Evolutionary conservation across 192 early-diverging fungal species (phyloP).

Genomic region (Coemansia sp.): DNA sequence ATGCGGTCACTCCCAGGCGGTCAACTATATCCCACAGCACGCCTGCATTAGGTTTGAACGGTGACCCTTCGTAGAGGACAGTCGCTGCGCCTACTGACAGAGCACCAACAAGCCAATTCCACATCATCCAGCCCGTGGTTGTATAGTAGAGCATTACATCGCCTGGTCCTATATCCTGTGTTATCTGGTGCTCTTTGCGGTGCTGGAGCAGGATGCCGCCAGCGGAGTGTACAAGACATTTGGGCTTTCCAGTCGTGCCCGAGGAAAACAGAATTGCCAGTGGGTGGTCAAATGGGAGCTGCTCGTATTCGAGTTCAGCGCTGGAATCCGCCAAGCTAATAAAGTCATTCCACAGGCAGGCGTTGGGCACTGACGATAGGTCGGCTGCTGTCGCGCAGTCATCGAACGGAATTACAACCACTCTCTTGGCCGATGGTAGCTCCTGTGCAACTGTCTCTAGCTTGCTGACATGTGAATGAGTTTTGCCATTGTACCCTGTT

Average conservation of each 20-base stretch:
- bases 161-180: slow-evolving; percentile 69
- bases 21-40: slow-evolving; percentile 81
- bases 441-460: slow-evolving; percentile 67
- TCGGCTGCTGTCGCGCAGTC: slow-evolving; percentile 17
- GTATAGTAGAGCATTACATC: slow-evolving; percentile 91
- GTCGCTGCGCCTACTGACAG: slow-evolving; percentile 78
- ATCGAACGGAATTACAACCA: slow-evolving; percentile 77
- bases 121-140: slow-evolving; percentile 99
- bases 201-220: slow-evolving; percentile 91
- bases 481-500: slow-evolving; percentile 89
- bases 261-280: slow-evolving; percentile 90
- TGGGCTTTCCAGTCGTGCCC: slow-evolving; percentile 94
- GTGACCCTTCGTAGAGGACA: slow-evolving; percentile 91
- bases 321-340: slow-evolving; percentile 39
- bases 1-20: slow-evolving; percentile 74
- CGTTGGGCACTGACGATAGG: slow-evolving; percentile 26
- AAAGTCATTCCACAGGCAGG: slow-evolving; percentile 57
- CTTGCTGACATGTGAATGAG: slow-evolving; percentile 78
- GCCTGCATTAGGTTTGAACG: slow-evolving; percentile 78
- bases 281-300: slow-evolving; percentile 89
- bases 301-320: slow-evolving; percentile 67
- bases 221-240: slow-evolving; percentile 94
- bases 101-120: slow-evolving; percentile 93
- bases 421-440: slow-evolving; percentile 67
- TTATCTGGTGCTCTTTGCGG: slow-evolving; percentile 90